Evolutionary conservation across 106 monocot genomes (phyloP), one percentile per base, ranked within the genome.

Genomic region (Dendrobium officinale): DNA sequence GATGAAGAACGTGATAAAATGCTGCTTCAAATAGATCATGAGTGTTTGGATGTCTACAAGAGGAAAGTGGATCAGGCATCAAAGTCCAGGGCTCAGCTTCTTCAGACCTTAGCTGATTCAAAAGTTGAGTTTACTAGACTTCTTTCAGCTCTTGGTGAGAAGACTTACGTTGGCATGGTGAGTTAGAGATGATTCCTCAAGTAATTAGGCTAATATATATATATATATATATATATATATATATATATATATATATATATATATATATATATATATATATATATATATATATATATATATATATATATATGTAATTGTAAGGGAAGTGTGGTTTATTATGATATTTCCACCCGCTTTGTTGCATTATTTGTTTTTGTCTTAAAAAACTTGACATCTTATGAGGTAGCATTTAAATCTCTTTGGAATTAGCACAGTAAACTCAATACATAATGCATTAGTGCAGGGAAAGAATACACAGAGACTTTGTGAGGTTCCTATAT

Each of bases 1-100:
- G 94, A 91, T 4, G 92, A 92, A 67, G 91, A 94, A 81, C 92
- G 94, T 73, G 94, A 98, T 77, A 95, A 89, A 68, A 88, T 98
- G 84, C 82, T 98, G 59, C 86, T 94, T 82, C 90, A 94, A 56
- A 81, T 98, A n/a, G 97, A 98, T 64, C 89, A 94, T 78, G 97
- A 98, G 49, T 98, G 97, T 54, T 87, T 98, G 85, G 92, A 98
- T 81, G 97, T 98, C 66, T 98, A 98, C 87, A 94, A 89, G 77
- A 89, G 88, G 84, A 98, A 94, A 77, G 94, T 98, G 67, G 94
- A 94, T 77, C 92, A 91, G 75, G 94, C n/a, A n/a, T n/a, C n/a
- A n/a, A n/a, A n/a, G n/a, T n/a, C n/a, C n/a, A n/a, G n/a, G n/a
- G n/a, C n/a, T 56, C 86, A 80, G 6, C 89, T 98, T 67, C 92